Base-by-base conservation (phyloP, 2,329 filamentous ascomycete genomes). In the Cordyceps tenuipes region DNA sequence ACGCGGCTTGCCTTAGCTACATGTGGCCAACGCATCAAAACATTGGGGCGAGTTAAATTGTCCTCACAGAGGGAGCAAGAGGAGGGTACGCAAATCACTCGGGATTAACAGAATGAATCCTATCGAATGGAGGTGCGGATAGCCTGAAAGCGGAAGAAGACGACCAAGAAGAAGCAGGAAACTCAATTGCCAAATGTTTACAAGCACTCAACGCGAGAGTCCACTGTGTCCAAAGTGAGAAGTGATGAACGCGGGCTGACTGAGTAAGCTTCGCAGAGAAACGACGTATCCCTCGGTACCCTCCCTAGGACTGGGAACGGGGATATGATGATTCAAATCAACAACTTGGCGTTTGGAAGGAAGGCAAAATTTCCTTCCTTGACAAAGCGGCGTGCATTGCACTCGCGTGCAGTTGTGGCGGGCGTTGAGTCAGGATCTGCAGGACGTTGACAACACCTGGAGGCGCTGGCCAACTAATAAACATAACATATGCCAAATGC, bases 11-110 rank as follows among this genome's bases (percentile, higher is more conserved):
- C 50, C 19, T 60, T 60, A 60, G 57, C 50, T 60, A 54, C 57
- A 54, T 60, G 53, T 52, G 57, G 57, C 50, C 57, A 60, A 54
- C 57, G 57, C 57, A 60, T 60, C 57, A 60, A 54, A 60, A 60
- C 50, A 60, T 60, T 54, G 57, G 57, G 57, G 57, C 50, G 26
- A 43, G 49, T 54, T 41, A 47, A 60, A 49, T 54, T 54, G 13
- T 49, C 8, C 50, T 23, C 48, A 23, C 39, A 31, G 43, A 54
- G 15, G 19, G 43, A 23, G 50, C 21, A 21, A 13, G 48, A 44
- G 29, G 51, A 31, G 31, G 29, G 49, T 47, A 21, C 26, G 21
- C 15, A 39, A 23, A n/a, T 51, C 34, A 13, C 13, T 39, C 46
- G 57, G 41, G 34, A 59, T 41, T 19, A 26, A 53, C 57, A 47